phyloP scores from a whole-genome alignment of 2,329 filamentous ascomycete genomes.

The Fusarium longipes region DNA sequence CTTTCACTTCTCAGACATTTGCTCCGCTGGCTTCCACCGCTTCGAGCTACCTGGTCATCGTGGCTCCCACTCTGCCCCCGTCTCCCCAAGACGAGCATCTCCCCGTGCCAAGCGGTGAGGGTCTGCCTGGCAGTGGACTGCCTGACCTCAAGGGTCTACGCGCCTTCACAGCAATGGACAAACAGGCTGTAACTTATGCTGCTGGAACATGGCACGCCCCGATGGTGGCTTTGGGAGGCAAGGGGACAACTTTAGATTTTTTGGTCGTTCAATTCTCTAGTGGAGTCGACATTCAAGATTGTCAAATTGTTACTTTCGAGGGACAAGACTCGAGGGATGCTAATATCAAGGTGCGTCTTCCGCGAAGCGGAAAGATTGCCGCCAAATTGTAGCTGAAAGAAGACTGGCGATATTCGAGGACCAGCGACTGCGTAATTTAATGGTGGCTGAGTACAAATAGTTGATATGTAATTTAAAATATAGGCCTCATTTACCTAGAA shows the following conservation, averaged over 20 bases:
- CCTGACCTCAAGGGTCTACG: constrained; percentile 77
- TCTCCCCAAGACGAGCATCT: constrained; percentile 41
- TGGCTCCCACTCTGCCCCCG: constrained; percentile 79
- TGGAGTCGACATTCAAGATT: constrained; percentile 84
- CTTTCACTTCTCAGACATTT: constrained; percentile 95
- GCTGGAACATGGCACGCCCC: constrained; percentile 96
- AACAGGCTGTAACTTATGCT: constrained; percentile 90
- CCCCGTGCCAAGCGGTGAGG: constrained; percentile 46
- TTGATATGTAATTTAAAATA: constrained; percentile 19
- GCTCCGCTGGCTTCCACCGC: constrained; percentile 72
- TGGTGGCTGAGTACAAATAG: constrained; percentile 29
- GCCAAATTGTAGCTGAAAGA: constrained; percentile 26
- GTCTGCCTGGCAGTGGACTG: constrained; percentile 69
- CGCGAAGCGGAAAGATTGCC: constrained; percentile 19
- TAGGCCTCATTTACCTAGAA: neutral
- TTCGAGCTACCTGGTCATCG: constrained; percentile 82
- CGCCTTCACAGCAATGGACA: constrained; percentile 81
- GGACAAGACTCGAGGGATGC: constrained; percentile 52
- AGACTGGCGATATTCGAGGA: constrained; percentile 28
- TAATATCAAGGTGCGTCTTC: constrained; percentile 52
- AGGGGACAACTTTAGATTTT: constrained; percentile 76
- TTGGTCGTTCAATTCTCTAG: constrained; percentile 91
- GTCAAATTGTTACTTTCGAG: constrained; percentile 75
- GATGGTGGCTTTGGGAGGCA: constrained; percentile 83
- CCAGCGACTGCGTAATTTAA: constrained; percentile 19